Conservation (phyloP, 2,329 filamentous ascomycete species). For the Exophiala calicioides region DNA sequence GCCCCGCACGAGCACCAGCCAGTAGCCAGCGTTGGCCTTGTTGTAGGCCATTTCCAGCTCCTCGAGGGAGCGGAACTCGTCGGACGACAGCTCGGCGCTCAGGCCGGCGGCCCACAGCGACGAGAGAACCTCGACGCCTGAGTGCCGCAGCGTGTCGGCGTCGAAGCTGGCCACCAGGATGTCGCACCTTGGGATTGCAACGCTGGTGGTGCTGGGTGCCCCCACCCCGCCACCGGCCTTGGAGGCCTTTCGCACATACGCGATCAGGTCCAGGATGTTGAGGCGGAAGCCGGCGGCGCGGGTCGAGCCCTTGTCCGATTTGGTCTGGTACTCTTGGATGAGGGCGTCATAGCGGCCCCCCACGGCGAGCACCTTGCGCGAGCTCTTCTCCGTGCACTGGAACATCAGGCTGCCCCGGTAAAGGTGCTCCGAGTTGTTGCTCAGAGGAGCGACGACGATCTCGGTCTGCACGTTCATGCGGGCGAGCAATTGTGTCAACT, state of each 20-base stretch:
- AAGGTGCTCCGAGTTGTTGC: constrained; percentile 87
- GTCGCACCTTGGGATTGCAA: constrained; percentile 67
- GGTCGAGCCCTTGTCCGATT: constrained; percentile 62
- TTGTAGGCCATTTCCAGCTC: constrained; percentile 67
- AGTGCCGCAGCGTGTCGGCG: constrained; percentile 69
- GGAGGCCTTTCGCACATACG: constrained; percentile 19
- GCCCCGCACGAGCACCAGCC: constrained; percentile 81
- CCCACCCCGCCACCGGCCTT: constrained; percentile 3
- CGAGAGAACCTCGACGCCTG: constrained; percentile 74
- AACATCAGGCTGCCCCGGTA: constrained; percentile 85
- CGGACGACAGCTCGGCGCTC: constrained; percentile 83
- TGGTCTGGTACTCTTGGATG: constrained; percentile 79
- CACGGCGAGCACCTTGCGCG: constrained; percentile 77
- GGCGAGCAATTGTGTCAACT: constrained; percentile 74
- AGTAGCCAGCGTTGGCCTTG: constrained; percentile 73
- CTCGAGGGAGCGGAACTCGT: constrained; percentile 75
- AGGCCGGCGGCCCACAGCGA: constrained; percentile 81
- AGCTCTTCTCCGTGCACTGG: constrained; percentile 82
- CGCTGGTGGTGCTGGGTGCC: too few relatives aligned
- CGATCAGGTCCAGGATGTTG: constrained; percentile 28
- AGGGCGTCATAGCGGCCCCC: constrained; percentile 91
- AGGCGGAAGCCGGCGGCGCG: constrained; percentile 83
- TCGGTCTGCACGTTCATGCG: constrained; percentile 74
- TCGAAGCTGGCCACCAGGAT: constrained; percentile 90
- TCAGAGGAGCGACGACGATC: constrained; percentile 80